A percentile compares a stretch with the other conserved stretches of the same genome.
phyloP scores from a whole-genome alignment of 352 stramenopile genomes.

The Globisporangium heterothallicum region DNA sequence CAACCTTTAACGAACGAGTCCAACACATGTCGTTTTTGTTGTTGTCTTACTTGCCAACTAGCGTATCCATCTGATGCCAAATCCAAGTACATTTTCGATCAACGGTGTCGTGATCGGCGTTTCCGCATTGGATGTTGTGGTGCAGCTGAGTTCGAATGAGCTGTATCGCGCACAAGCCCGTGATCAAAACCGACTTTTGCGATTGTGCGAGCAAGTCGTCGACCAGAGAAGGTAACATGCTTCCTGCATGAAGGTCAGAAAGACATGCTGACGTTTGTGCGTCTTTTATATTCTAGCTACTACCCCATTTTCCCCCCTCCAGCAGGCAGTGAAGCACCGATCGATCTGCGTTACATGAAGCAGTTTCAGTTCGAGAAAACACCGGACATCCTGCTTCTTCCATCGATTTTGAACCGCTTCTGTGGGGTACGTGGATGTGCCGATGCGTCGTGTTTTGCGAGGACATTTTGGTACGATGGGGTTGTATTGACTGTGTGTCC shows the following conservation, averaged over 20 bases:
- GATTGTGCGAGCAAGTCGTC: slow-evolving; percentile 73
- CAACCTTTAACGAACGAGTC: neutral
- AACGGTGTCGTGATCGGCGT: slow-evolving; percentile 93
- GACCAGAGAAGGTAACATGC: slow-evolving; percentile 60
- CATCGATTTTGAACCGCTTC: slow-evolving; percentile 91
- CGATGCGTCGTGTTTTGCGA: too few species aligned
- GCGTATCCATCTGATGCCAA: slow-evolving; percentile 93
- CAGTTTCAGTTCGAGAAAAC: slow-evolving; percentile 89
- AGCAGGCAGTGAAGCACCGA: slow-evolving; percentile 55
- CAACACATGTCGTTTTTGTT: neutral
- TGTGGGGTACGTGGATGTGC: slow-evolving; percentile 76
- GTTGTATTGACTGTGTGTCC: slow-evolving; percentile 10
- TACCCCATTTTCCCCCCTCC: slow-evolving; percentile 80
- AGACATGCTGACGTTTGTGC: neutral
- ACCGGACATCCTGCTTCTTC: slow-evolving; percentile 94
- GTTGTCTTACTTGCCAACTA: slow-evolving; percentile 21
- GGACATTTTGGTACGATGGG: too few species aligned
- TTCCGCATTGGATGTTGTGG: slow-evolving; percentile 90
- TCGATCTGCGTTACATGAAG: slow-evolving; percentile 91
- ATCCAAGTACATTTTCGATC: slow-evolving; percentile 93
- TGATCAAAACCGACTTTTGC: slow-evolving; percentile 69
- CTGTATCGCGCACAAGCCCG: slow-evolving; percentile 48
- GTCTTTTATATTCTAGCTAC: slow-evolving; percentile 27
- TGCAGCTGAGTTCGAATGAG: slow-evolving; percentile 81
- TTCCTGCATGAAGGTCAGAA: neutral